phyloP scores from a whole-genome alignment of 2,329 filamentous ascomycete genomes.

The Fusarium coffeatum region DNA sequence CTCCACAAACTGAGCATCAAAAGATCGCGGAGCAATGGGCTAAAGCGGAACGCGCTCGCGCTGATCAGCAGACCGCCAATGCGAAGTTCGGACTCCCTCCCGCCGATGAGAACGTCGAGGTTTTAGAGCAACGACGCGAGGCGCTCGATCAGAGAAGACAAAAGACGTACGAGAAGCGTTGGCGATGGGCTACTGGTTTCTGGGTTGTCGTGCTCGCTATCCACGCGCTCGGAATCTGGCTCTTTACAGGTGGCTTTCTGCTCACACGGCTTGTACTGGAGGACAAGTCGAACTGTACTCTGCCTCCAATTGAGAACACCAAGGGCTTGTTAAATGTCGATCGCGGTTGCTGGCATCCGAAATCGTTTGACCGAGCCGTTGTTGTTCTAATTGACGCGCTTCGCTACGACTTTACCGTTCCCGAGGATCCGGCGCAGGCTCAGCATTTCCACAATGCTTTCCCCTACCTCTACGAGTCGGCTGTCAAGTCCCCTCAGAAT shows the following conservation, averaged over 20 bases:
- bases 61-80: conserved; percentile 54
- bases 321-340: conserved; percentile 58
- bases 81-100: conserved; percentile 47
- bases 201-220: conserved; percentile 78
- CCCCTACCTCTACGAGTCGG: conserved; percentile 86
- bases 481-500: conserved; percentile 77
- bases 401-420: conserved; percentile 96
- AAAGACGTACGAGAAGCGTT: conserved; percentile 63
- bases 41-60: conserved; percentile 63
- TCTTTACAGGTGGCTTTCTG: conserved; percentile 95
- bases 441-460: conserved; percentile 84
- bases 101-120: conserved; percentile 51
- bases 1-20: conserved; percentile 59
- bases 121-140: conserved; percentile 58
- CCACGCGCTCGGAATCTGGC: conserved; percentile 83
- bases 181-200: conserved; percentile 72
- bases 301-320: conserved; percentile 71
- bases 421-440: conserved; percentile 60
- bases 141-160: conserved; percentile 62
- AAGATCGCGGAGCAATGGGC: conserved; percentile 65
- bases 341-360: conserved; percentile 94
- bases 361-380: conserved; percentile 90
- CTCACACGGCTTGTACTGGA: conserved; percentile 86
- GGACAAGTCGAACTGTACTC: conserved; percentile 76
- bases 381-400: conserved; percentile 92